Conservation (phyloP, 805 yeast species). For the Ogataea paraovalis region DNA sequence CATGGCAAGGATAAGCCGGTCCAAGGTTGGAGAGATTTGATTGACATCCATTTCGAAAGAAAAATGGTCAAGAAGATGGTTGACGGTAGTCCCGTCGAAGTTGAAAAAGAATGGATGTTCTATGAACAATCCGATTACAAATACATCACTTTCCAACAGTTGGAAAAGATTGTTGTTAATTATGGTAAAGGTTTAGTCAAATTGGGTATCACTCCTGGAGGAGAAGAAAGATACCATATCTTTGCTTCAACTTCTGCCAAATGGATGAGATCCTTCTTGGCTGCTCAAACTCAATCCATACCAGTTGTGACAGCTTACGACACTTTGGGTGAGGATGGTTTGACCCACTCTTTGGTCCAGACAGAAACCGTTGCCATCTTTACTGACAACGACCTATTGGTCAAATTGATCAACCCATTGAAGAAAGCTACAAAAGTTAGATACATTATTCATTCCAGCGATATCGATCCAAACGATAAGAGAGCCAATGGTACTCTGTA, state of each 20-base stretch:
- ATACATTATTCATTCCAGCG: slow-evolving; percentile 67
- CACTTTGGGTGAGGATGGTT: slow-evolving; percentile 84
- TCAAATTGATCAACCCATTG: slow-evolving; percentile 67
- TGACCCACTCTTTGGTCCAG: slow-evolving; percentile 79
- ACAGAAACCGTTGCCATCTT: slow-evolving; percentile 77
- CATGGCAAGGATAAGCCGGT: slow-evolving; percentile 53
- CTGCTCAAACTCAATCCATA: slow-evolving; percentile 71
- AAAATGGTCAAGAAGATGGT: slow-evolving; percentile 70
- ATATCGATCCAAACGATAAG: slow-evolving; percentile 56
- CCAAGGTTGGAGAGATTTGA: slow-evolving; percentile 71
- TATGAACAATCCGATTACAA: slow-evolving; percentile 76
- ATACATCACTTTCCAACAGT: slow-evolving; percentile 58
- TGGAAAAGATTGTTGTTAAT: slow-evolving; percentile 43
- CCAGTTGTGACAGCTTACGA: slow-evolving; percentile 96
- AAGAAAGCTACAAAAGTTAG: slow-evolving; percentile 56
- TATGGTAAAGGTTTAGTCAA: slow-evolving; percentile 74
- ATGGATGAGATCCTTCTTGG: slow-evolving; percentile 88
- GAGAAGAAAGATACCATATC: slow-evolving; percentile 65
- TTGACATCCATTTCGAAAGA: slow-evolving; percentile 70
- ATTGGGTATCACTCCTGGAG: slow-evolving; percentile 64
- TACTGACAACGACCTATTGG: slow-evolving; percentile 75
- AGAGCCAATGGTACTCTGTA: slow-evolving; percentile 60
- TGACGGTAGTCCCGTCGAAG: slow-evolving; percentile 68
- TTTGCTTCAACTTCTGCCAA: slow-evolving; percentile 84
- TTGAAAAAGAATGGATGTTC: slow-evolving; percentile 84